Conservation (phyloP, 2,329 filamentous ascomycete genomes). For the Cladosporium velox region DNA sequence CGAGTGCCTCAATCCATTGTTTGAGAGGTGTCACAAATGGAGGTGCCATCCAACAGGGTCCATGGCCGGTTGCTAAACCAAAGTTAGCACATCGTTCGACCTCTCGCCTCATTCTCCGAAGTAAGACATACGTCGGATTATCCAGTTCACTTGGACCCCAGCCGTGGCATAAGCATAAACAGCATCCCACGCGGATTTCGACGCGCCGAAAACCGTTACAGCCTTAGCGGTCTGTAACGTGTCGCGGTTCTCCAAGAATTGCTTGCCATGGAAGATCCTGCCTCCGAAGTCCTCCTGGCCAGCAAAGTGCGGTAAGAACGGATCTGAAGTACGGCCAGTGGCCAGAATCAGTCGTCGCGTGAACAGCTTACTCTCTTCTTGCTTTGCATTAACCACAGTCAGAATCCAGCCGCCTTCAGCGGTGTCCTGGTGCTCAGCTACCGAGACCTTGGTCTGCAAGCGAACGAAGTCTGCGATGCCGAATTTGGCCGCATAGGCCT, state of each 20-base stretch:
- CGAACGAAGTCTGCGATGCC: constrained; percentile 53
- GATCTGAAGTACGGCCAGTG: constrained; percentile 61
- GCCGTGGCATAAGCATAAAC: constrained; percentile 59
- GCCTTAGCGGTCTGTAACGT: constrained; percentile 40
- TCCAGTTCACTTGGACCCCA: constrained; percentile 42
- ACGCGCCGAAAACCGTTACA: constrained; percentile 60
- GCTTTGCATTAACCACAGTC: constrained; percentile 1
- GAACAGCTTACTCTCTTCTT: constrained; percentile 24
- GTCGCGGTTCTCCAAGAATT: constrained; percentile 50
- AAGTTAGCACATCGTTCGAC: not conserved
- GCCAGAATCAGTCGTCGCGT: constrained; percentile 59
- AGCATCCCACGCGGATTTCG: constrained; percentile 65
- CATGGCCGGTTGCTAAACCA: constrained; percentile 10
- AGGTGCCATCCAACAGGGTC: constrained; percentile 19
- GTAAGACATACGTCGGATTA: constrained; percentile 12
- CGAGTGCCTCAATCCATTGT: constrained; percentile 19
- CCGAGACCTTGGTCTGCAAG: constrained; percentile 52
- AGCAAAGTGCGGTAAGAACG: constrained; percentile 55
- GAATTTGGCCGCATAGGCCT: constrained; percentile 57
- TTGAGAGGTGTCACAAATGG: constrained; percentile 18
- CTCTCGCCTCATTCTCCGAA: not conserved
- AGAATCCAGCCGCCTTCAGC: constrained; percentile 26
- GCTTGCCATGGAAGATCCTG: constrained; percentile 59
- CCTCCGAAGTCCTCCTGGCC: constrained; percentile 54
- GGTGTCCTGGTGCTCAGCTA: constrained; percentile 47